These are phyloP conservation scores for Hamamelis virginiana DNA, from an alignment of 164 flowering plant genomes.

Conservation along the genomic window DNA sequence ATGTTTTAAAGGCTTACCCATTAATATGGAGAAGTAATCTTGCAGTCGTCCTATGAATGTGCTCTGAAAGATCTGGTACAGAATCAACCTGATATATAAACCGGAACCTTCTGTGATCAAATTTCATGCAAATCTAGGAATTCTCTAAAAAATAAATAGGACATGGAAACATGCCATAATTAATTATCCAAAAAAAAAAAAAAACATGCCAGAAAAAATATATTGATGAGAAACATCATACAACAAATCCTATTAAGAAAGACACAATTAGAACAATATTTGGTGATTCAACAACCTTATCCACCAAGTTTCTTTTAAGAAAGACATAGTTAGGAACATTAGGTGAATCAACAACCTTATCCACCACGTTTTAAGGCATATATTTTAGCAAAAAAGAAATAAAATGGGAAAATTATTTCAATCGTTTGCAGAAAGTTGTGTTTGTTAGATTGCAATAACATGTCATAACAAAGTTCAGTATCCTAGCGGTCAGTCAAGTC, in stretches of 20 bases:
- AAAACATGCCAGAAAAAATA: neutral
- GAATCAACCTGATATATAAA: conserved; percentile 75
- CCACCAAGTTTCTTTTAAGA: neutral
- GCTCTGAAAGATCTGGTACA: conserved; percentile 86
- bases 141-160: neutral
- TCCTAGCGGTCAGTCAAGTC: too few species aligned
- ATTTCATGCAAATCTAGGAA: neutral
- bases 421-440: too few species aligned
- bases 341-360: neutral
- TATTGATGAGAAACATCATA: neutral
- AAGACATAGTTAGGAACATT: neutral
- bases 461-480: too few species aligned
- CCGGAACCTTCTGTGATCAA: neutral
- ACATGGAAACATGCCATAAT: neutral
- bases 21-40: conserved; percentile 78
- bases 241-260: neutral
- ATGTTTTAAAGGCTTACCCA: conserved; percentile 52
- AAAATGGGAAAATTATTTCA: too few species aligned
- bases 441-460: neutral
- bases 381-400: neutral
- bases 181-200: too few species aligned
- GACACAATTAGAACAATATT: neutral
- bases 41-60: conserved; percentile 88
- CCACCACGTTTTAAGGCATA: neutral
- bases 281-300: neutral